A percentile compares a stretch with the other conserved stretches of the same genome.
Conservation (phyloP, 2,329 filamentous ascomycete species). For the Diaporthe vaccinii region DNA sequence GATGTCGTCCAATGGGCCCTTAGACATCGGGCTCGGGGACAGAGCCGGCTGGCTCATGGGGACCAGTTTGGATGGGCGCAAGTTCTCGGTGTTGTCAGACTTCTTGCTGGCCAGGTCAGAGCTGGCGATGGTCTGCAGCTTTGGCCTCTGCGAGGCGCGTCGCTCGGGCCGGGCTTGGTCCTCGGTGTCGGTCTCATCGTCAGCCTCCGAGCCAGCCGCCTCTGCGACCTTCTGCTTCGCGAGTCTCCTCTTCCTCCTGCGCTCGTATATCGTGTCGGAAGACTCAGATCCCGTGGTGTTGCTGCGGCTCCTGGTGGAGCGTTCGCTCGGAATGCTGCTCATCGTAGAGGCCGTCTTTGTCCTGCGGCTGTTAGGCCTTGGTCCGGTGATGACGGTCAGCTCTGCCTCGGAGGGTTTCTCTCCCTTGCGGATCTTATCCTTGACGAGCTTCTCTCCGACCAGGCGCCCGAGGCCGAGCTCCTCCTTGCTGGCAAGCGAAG, state of each 20-base stretch:
- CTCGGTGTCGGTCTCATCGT: constrained; percentile 47
- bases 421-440: constrained; percentile 61
- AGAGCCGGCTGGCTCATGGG: constrained; percentile 25
- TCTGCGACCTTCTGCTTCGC: constrained; percentile 35
- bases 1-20: constrained; percentile 36
- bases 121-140: constrained; percentile 62
- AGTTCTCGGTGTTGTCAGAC: constrained; percentile 47
- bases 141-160: constrained; percentile 58
- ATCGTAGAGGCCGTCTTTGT: constrained; percentile 44
- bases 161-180: constrained; percentile 45
- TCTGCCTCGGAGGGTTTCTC: constrained; percentile 51
- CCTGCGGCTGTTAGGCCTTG: constrained; percentile 44
- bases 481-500: constrained; percentile 49
- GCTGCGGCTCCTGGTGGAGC: constrained; percentile 44
- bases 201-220: constrained; percentile 44
- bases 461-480: constrained; percentile 58
- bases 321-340: constrained; percentile 46
- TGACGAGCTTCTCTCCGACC: constrained; percentile 60
- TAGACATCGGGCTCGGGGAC: constrained; percentile 23
- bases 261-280: constrained; percentile 43
- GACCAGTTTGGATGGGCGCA: constrained; percentile 19
- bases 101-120: constrained; percentile 52
- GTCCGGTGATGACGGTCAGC: constrained; percentile 41
- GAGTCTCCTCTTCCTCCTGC: constrained; percentile 36
- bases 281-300: constrained; percentile 48